Evolutionary conservation across 1,284 basidiomycete species (phyloP).

Genomic region (Malassezia obtusa): DNA sequence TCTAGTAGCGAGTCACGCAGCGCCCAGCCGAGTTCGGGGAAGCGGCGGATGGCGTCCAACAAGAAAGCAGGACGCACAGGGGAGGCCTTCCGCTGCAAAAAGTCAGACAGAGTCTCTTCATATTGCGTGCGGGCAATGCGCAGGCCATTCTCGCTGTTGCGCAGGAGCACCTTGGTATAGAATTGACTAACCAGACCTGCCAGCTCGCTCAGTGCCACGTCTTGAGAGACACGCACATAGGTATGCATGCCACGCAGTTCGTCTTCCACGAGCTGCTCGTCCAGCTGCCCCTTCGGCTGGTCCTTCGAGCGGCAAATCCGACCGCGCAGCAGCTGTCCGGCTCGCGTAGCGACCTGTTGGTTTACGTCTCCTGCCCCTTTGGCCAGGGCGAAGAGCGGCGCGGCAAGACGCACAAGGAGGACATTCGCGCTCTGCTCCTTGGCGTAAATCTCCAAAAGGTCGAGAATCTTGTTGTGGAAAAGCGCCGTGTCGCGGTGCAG

Average conservation of each 20-base stretch:
- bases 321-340: slow-evolving; percentile 64
- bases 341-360: slow-evolving; percentile 70
- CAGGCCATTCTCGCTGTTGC: slow-evolving; percentile 13
- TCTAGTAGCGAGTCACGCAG: slow-evolving; percentile 58
- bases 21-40: slow-evolving; percentile 61
- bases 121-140: slow-evolving; percentile 51
- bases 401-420: slow-evolving; percentile 60
- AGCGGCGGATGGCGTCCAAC: slow-evolving; percentile 64
- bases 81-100: slow-evolving; percentile 69
- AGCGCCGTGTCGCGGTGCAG: slow-evolving; percentile 53
- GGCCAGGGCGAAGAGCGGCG: slow-evolving; percentile 65
- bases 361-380: slow-evolving; percentile 41
- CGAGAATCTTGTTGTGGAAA: slow-evolving; percentile 88
- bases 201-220: slow-evolving; percentile 58
- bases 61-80: slow-evolving; percentile 67
- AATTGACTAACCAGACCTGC: slow-evolving; percentile 65
- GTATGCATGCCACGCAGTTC: slow-evolving; percentile 63
- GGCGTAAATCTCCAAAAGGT: slow-evolving; percentile 74
- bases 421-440: slow-evolving; percentile 61
- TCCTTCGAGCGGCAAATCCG: slow-evolving; percentile 69
- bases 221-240: slow-evolving; percentile 60
- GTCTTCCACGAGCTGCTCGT: slow-evolving; percentile 50
- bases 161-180: slow-evolving; percentile 51
- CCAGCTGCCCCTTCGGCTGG: slow-evolving; percentile 53
- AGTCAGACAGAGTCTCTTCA: slow-evolving; percentile 63